Base-by-base conservation (phyloP, 352 stramenopile species). In the Thalassiosira exigua region DNA sequence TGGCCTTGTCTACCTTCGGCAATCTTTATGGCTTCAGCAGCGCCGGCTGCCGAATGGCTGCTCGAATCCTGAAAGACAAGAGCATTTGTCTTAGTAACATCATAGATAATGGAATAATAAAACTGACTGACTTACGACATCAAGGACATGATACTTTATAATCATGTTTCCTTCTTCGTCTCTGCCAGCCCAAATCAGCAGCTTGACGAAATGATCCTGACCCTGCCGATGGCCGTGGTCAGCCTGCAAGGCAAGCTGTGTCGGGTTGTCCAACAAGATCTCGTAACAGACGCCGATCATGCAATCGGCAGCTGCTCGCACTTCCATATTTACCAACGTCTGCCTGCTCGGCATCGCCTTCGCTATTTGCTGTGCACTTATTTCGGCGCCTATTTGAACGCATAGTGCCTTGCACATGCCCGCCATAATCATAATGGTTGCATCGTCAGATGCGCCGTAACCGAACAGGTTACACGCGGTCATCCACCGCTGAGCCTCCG, bases 371-470 rank as follows among this genome's bases (percentile, higher is more conserved):
- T 44, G 7, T 44, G 36, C 7, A 14, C 36, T 14, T 14, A 44
- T 14, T 14, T 7, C 7, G 14, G 14, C 26, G 26, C 51, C 51
- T n/a, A 59, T 59, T 4, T 59, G 19, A 33, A 33, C 26, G 33
- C 26, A 59, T 33, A 59, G 21, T 14, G 51, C 51, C 11, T 59
- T 29, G 2, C 26, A 32, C 21, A 3, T 9, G 4, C 51, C 51
- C 26, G 9, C 51, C 26, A 59, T 29, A 11, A 59, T 59, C 51
- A 59, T 59, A 3, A 14, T 14, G 26, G 51, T 59, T 9, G 51
- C 51, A 4, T 59, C 21, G 22, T 59, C 51, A 39, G 51, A 59
- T 22, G 19, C 51, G 4, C 51, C 51, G 33, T 59, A 59, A 14
- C 33, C 33, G 14, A 33, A 26, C 4, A 30, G 51, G 51, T 59